phyloP scores from a whole-genome alignment of 495 filamentous ascomycete species.

The Cryomyces antarcticus region DNA sequence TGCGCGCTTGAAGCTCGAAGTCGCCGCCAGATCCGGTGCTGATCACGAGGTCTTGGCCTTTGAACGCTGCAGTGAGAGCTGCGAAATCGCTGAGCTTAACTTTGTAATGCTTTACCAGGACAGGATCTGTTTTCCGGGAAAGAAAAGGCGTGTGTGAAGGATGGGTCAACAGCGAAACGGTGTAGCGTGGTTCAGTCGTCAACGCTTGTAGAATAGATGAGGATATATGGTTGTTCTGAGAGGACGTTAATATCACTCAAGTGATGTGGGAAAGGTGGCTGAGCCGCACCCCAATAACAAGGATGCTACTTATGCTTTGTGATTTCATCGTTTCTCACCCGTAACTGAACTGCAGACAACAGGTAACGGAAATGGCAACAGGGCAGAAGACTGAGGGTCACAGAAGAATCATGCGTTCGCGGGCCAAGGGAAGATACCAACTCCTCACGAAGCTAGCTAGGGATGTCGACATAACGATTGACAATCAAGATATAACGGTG shows the following conservation, averaged over 20 bases:
- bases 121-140: not conserved
- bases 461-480: no score
- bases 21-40: constrained; percentile 23
- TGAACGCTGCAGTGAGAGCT: constrained; percentile 7
- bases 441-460: no score
- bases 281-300: no score
- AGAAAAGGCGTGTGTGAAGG: not conserved
- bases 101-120: not conserved
- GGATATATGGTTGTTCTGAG: not conserved
- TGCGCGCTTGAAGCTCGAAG: constrained; percentile 21
- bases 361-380: no score
- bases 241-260: not conserved
- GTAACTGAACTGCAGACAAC: no score
- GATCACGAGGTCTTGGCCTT: constrained; percentile 36
- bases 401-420: no score
- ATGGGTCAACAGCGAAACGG: not conserved
- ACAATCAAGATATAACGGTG: no score
- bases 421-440: no score
- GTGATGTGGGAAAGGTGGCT: no score
- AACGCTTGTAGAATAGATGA: not conserved
- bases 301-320: no score
- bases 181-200: not conserved
- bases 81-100: not conserved
- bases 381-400: no score
- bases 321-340: no score